phyloP scores from a whole-genome alignment of 169 alveolate species.

The Theileria parva region DNA sequence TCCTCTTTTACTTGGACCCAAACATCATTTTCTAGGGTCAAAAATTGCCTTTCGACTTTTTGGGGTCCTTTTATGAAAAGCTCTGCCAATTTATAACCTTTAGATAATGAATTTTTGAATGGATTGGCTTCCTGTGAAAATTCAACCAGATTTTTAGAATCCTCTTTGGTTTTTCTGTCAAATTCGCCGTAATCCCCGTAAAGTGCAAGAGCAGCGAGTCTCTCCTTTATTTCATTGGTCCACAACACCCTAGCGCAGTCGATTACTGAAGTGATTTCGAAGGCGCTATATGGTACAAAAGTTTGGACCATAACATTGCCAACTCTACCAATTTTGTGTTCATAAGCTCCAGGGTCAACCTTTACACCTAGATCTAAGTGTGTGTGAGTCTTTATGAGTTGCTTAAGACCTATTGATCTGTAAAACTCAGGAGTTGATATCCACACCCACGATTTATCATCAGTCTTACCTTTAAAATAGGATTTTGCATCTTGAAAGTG shows the following conservation, averaged over 20 bases:
- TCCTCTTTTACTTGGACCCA: not conserved
- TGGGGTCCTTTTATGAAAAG: not conserved
- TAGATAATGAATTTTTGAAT: not conserved
- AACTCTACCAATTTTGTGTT: not conserved
- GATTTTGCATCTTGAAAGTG: not conserved
- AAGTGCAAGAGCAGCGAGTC: not conserved
- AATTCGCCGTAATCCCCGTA: not conserved
- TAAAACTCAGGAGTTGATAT: not conserved
- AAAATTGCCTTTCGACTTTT: not conserved
- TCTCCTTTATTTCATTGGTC: not conserved
- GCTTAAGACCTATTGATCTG: not conserved
- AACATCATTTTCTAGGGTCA: not conserved
- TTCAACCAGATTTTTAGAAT: not conserved
- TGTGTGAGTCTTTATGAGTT: not conserved
- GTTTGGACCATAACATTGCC: not conserved
- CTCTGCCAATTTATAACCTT: not conserved
- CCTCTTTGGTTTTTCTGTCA: not conserved
- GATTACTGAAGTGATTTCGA: not conserved
- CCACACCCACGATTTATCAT: slow-evolving; percentile 2
- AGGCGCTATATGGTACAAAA: not conserved
- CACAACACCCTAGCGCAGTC: not conserved
- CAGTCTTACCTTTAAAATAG: not conserved
- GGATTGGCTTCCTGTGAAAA: not conserved
- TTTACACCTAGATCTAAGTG: not conserved
- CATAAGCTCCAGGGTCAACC: not conserved